Conservation (phyloP, 2,329 filamentous ascomycete genomes). For the Xenosphaeropsis pyriputrescens region DNA sequence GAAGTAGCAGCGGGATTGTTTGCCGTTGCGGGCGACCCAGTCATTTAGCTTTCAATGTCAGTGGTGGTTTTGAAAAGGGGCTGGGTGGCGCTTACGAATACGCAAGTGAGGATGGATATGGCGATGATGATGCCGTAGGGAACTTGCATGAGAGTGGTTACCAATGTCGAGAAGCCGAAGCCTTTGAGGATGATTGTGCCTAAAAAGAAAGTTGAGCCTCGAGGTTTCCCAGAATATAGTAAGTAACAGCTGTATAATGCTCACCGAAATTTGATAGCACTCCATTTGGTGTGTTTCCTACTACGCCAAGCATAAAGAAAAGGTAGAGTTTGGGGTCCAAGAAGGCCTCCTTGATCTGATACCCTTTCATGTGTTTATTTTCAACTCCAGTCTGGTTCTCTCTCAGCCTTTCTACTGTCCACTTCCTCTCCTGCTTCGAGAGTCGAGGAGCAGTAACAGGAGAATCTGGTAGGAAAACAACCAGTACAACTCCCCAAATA, state of each 20-base stretch:
- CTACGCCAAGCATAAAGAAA: constrained; percentile 29
- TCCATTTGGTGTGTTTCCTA: constrained; percentile 37
- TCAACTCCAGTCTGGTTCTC: constrained; percentile 10
- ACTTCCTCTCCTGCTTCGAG: constrained; percentile 16
- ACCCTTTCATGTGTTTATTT: constrained; percentile 8
- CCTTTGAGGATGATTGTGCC: constrained; percentile 40
- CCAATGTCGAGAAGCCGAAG: constrained; percentile 35
- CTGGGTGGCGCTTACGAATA: constrained; percentile 18
- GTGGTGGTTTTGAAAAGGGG: too few relatives aligned
- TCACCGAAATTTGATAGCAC: constrained; percentile 35
- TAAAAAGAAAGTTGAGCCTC: too few relatives aligned
- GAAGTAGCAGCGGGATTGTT: constrained; percentile 24
- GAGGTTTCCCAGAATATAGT: too few relatives aligned
- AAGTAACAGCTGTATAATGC: too few relatives aligned
- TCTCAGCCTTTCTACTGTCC: constrained; percentile 7
- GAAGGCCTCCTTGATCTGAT: constrained; percentile 9
- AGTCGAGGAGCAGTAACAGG: constrained; percentile 27
- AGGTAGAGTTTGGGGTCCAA: constrained; percentile 10
- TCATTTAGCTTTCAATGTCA: constrained; percentile 24
- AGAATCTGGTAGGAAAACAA: constrained; percentile 7
- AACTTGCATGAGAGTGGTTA: constrained; percentile 37
- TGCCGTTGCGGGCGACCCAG: constrained; percentile 22
- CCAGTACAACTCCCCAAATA: constrained; percentile 22
- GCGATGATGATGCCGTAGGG: constrained; percentile 39
- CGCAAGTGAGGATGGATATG: constrained; percentile 39